Percentiles rank a stretch among this genome's conserved stretches.
These are phyloP conservation scores for Penicillium sumatraense DNA, from an alignment of 2,329 filamentous ascomycete species.

Conservation along the genomic window DNA sequence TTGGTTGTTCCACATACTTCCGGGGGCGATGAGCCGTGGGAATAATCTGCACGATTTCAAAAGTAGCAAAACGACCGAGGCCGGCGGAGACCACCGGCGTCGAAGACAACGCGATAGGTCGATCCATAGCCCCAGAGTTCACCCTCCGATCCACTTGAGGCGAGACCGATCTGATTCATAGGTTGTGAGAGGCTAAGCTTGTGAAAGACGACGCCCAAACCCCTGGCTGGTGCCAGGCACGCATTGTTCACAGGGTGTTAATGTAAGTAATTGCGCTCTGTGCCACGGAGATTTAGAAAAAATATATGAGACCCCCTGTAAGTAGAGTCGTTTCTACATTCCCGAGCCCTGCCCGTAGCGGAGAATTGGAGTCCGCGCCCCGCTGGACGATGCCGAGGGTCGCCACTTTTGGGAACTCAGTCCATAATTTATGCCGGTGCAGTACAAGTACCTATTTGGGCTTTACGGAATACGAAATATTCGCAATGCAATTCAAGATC, in stretches of 20 bases:
- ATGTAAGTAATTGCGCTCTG: neutral
- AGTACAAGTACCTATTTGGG: no score
- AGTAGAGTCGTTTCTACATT: neutral
- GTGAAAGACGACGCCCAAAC: neutral
- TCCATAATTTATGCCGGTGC: neutral
- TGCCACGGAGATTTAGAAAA: neutral
- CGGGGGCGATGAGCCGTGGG: slow-evolving; percentile 11
- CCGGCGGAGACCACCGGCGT: slow-evolving; percentile 9
- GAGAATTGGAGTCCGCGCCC: neutral
- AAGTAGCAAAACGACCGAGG: slow-evolving; percentile 27
- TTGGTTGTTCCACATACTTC: slow-evolving; percentile 1
- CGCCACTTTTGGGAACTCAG: neutral
- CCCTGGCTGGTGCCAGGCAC: slow-evolving; percentile 1
- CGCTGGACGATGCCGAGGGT: neutral
- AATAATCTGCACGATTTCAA: slow-evolving; percentile 20
- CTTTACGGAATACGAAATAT: neutral
- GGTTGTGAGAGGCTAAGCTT: slow-evolving; percentile 6
- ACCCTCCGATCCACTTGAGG: slow-evolving; percentile 15
- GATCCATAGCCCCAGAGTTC: slow-evolving; percentile 27
- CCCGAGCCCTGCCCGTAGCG: neutral
- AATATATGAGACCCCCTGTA: neutral
- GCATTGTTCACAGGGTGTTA: neutral
- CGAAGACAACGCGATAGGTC: slow-evolving; percentile 23
- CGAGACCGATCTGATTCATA: slow-evolving; percentile 13
- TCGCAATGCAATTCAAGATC: neutral